Conservation (phyloP, 306 rosid species). For the cucumber (Cucumis sativus) region DNA sequence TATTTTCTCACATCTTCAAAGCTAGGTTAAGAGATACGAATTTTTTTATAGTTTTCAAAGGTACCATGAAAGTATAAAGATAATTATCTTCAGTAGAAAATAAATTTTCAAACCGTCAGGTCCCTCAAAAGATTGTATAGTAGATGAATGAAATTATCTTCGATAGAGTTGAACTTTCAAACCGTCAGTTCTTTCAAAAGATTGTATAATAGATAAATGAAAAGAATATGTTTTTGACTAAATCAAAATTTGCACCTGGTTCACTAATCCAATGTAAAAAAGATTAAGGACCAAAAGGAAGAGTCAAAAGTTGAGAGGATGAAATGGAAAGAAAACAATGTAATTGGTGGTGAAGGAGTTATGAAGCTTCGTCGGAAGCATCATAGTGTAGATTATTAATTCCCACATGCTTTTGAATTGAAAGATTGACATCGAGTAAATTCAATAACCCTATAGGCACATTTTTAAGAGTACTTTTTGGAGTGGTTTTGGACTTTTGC, state of each 20-base stretch:
- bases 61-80: too few species aligned
- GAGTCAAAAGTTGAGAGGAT: not conserved
- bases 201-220: not conserved
- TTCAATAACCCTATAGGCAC: not conserved
- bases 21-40: not conserved
- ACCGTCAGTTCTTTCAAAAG: not conserved
- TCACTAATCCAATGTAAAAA: not conserved
- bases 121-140: not conserved
- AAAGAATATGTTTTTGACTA: not conserved
- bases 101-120: not conserved
- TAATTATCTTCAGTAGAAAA: too few species aligned
- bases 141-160: not conserved
- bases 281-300: not conserved
- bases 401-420: constrained; percentile 3
- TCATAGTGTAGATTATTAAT: not conserved
- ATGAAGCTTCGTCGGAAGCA: constrained; percentile 2
- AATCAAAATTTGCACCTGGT: not conserved
- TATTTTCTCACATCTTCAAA: too few species aligned
- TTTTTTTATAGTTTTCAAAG: too few species aligned
- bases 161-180: not conserved
- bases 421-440: not conserved
- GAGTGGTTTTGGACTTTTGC: not conserved
- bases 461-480: not conserved
- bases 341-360: not conserved
- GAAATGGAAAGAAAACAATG: not conserved